Evolutionary conservation across 2,329 filamentous ascomycete genomes (phyloP).

Genomic region (Ascochyta clinopodiicola): DNA sequence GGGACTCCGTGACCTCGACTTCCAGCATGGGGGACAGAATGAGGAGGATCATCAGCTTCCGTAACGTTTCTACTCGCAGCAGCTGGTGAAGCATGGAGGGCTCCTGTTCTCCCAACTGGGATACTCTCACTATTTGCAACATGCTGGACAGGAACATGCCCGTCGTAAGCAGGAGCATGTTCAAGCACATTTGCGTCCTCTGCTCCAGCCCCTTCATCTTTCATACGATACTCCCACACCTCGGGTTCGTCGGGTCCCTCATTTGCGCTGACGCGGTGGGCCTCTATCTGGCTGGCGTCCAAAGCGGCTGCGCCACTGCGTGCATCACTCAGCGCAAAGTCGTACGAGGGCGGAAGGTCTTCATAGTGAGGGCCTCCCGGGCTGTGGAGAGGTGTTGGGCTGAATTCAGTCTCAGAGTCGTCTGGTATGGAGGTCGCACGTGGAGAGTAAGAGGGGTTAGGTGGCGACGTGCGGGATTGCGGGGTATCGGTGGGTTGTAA

Average conservation of each 20-base stretch:
- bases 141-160: slow-evolving; percentile 35
- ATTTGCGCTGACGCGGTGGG: slow-evolving; percentile 31
- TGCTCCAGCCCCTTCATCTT: slow-evolving; percentile 23
- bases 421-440: slow-evolving; percentile 40
- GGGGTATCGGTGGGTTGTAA: slow-evolving; percentile 17
- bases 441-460: slow-evolving; percentile 33
- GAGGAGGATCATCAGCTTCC: slow-evolving; percentile 31
- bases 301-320: slow-evolving; percentile 34
- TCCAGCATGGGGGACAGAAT: slow-evolving; percentile 30
- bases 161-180: slow-evolving; percentile 30
- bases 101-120: slow-evolving; percentile 28
- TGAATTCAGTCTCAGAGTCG: slow-evolving; percentile 41
- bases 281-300: slow-evolving; percentile 38
- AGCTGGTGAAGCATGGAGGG: neutral
- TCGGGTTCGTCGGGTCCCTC: slow-evolving; percentile 32
- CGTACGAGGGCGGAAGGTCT: slow-evolving; percentile 47
- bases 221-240: slow-evolving; percentile 35
- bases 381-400: slow-evolving; percentile 40
- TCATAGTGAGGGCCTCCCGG: slow-evolving; percentile 44
- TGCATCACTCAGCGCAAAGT: slow-evolving; percentile 43
- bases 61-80: neutral
- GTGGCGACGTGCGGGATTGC: slow-evolving; percentile 21
- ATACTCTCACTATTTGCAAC: slow-evolving; percentile 28
- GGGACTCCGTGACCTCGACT: neutral
- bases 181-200: slow-evolving; percentile 21